Base-by-base conservation (phyloP, 192 early-diverging fungal species). In the Coemansia sp. region DNA sequence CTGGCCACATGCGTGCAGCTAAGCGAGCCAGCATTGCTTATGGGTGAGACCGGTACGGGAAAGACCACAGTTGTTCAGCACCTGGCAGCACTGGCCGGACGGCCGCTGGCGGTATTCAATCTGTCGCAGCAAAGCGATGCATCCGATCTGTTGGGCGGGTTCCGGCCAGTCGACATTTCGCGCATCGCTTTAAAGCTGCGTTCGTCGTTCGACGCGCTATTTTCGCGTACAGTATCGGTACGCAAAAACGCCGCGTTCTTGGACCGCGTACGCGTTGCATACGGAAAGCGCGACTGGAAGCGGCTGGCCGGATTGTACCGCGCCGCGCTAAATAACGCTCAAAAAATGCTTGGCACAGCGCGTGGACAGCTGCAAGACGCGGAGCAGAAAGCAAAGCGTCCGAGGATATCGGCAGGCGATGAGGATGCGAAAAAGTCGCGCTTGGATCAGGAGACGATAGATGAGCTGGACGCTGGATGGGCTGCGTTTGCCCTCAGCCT, bases 31-130 rank as follows among this genome's bases (percentile, higher is more conserved):
- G 86, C 93, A 0, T 72, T 99, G 25, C 82, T 99, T 12, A 89
- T 96, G 4, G 97, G 97, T 54, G 97, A 99, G 67, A 99, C 97
- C 0, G 97, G 97, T 57, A 94, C 94, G 6, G 97, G 97, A 55
- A 99, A 99, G 82, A 99, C 97, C 0, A 94, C 96, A 0, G 89
- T 93, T 6, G 89, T 99, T 14, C 97, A 99, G 77, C 88, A 92
- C 47, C 83, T 99, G 23, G 95, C 97, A 7, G 78, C 86, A 23
- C 72, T 94, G 58, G 76, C 91, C 43, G 82, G 84, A 15, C 86
- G 88, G 4, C 83, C 87, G 47, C 85, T 99, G 38, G 75, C 86
- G 3, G 96, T 97, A n/a, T 88, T 99, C 64, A 99, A 99, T 74
- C 84, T 99, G 77, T 92, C 90, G 50, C 97, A 99, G 75, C 97